Evolutionary conservation across 2,329 filamentous ascomycete genomes (phyloP), one percentile per base, ranked within the genome.

Genomic region (Ambrosiella beaveri): DNA sequence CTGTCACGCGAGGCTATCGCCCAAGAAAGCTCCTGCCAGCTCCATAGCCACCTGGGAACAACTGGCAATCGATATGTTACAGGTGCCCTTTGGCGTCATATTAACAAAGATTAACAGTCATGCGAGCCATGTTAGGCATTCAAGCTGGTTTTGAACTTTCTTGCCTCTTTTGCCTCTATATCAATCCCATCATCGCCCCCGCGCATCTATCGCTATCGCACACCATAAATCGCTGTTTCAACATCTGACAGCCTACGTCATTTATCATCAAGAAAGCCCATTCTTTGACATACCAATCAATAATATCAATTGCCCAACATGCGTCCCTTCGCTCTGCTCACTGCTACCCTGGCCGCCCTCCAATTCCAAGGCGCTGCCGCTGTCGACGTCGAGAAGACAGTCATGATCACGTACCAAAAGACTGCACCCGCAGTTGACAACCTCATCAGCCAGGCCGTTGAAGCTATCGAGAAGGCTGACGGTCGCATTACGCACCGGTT

Each of bases 401-500:
- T 94, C 62, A 82, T 96, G 64, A 76, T 96, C 65, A 87, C 79
- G 66, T 95, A 88, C 67, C 81, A 85, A 27, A 81, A 85, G 27
- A 73, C 82, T 56, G 75, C 80, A 53, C 85, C 82, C 12, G 64
- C 71, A 2, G 84, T 88, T 17, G 73, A 84, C 62, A 75, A 74
- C 40, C 73, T 94, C 40, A 69, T 95, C 38, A 72, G 81, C 19
- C 70, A 85, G 58, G 88, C 87, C 50, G 93, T 85, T 74, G 71
- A 84, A 47, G 78, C 80, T 1, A 82, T 95, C 64, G 70, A 75
- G 56, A 74, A 82, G 51, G 82, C 82, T 44, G 86, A 86, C 54
- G 88, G 87, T 44, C 71, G 79, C 54, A 88, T 95, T 64, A 93
- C 85, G 19, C 88, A 94, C 71, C 79, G 84, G 65, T 93, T 88